phyloP scores from a whole-genome alignment of 805 yeast genomes.

The Cephaloascus fragrans region DNA sequence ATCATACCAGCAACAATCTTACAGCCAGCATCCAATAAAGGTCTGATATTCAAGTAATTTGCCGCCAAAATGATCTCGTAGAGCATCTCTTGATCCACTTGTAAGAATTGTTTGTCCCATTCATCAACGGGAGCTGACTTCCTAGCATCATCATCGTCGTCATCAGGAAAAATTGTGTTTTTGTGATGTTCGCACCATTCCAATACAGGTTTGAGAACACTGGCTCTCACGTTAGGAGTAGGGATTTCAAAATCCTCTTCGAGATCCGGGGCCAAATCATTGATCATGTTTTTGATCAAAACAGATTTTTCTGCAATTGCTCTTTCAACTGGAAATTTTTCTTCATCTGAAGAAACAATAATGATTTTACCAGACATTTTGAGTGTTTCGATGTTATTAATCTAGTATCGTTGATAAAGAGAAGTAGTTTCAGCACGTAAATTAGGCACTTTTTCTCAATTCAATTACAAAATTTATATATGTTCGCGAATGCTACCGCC shows the following conservation, averaged over 20 bases:
- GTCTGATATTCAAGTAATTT: slow-evolving; percentile 66
- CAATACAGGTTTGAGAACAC: slow-evolving; percentile 80
- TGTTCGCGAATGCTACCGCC: too few species aligned
- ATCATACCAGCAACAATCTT: slow-evolving; percentile 80
- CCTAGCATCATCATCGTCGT: slow-evolving; percentile 74
- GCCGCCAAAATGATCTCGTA: slow-evolving; percentile 79
- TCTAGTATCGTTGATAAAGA: too few species aligned
- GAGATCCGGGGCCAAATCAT: slow-evolving; percentile 54
- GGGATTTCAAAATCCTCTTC: slow-evolving; percentile 75
- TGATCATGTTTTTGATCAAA: slow-evolving; percentile 77
- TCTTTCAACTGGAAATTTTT: slow-evolving; percentile 64
- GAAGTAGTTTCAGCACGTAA: too few species aligned
- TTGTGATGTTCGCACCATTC: slow-evolving; percentile 97
- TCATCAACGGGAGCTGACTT: slow-evolving; percentile 88
- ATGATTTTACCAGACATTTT: slow-evolving; percentile 27
- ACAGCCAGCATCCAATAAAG: slow-evolving; percentile 69
- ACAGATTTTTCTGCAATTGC: slow-evolving; percentile 83
- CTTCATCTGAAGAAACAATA: slow-evolving; percentile 73
- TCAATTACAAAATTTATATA: too few species aligned
- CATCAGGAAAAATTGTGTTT: slow-evolving; percentile 65
- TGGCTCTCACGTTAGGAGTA: slow-evolving; percentile 80
- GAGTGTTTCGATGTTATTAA: too few species aligned
- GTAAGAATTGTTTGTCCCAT: slow-evolving; percentile 91
- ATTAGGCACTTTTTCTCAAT: too few species aligned
- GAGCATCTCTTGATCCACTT: slow-evolving; percentile 87